Base-by-base conservation (phyloP, 2,329 filamentous ascomycete species). In the Basipetospora chlamydospora region DNA sequence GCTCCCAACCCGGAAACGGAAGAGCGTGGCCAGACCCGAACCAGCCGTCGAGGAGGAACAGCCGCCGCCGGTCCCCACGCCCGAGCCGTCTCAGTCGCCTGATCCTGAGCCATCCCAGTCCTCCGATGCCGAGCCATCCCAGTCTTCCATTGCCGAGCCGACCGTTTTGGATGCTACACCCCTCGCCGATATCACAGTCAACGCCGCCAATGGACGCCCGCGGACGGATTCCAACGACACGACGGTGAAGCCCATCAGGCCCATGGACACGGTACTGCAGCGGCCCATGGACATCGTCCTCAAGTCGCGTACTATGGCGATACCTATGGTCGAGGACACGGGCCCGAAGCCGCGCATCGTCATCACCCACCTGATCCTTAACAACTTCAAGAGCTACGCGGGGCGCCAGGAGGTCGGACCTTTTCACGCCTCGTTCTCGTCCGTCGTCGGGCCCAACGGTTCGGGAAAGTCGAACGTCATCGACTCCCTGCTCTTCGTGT, bases 381-480 rank as follows among this genome's bases (percentile, higher is more conserved):
- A 75, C 45, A 98, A 98, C 58, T 98, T 98, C 73, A 98, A 98
- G 64, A 96, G 88, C 62, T 98, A 98, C 55, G 90, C 90, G 12
- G 90, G 90, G 4, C 70, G 82, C 42, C 90, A 98, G 56, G 80
- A 93, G 59, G 90, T 98, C 41, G 90, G 90, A 0, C 90, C 90
- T 0, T 98, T 98, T 55, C 90, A 98, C 55, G 73, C 84, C 2
- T 98, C 90, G 0, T 98, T 98, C 60, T 95, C 90, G 2, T 95
- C 90, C 0, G 90, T 98, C 2, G 90, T 98, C 8, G 92, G 90
- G 1, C 90, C 92, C 34, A 98, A 98, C 54, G 90, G 90, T 42
- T 98, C 90, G 8, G 90, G 90, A 41, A 98, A 98, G 56, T 96
- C 90, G 16, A 98, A 98, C 49, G 92, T 98, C 43, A 98, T 98